Base-by-base conservation (phyloP, 345 rosid genomes). In the Camelina neglecta region DNA sequence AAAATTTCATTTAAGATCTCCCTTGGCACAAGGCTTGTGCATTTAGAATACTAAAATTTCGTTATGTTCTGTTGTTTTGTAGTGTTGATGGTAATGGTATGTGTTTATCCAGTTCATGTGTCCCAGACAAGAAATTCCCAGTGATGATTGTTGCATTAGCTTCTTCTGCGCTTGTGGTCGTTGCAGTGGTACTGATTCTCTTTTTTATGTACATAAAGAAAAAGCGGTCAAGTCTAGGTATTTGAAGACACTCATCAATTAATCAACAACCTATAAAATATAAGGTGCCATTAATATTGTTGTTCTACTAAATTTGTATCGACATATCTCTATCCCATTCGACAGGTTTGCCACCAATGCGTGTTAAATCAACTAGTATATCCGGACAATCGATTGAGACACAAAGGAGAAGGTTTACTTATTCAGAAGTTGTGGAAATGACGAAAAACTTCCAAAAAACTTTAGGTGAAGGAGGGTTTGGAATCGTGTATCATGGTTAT, bases 401-500 rank as follows among this genome's bases (percentile, higher is more conserved):
- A 11, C 66, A 72, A 50, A 75, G 60, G 7, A 74, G 24, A 31
- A 65, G 12, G 3, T 83, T 82, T 48, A 75, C 70, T 9, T 76
- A 74, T 49, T 20, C 69, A 0, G 86, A 83, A 29, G 71, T 86
- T 13, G 48, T 51, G 11, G 60, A 33, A 10, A 80, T 88, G 12
- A 88, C 87, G 11, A 64, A 76, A 29, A 80, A 82, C 56, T 86
- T 85, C 15, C 2, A 58, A 26, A 78, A 12, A 60, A 55, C 74
- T 18, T 47, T 83, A 4, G 88, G 92, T 5, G 72, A 82, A 75
- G 93, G 87, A 63, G 87, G 90, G 5, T 86, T 85, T 39, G 90
- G 93, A 29, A 50, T 60, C 4, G 90, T 88, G 11, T 86, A 83
- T 60, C 71, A 63, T 31, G 92, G 88, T 7, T 5, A 11, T 16